Percentiles rank a stretch among this genome's conserved stretches.
These are phyloP conservation scores for Zymoseptoria crescenta DNA, from an alignment of 2,329 filamentous ascomycete genomes.

Conservation along the genomic window DNA sequence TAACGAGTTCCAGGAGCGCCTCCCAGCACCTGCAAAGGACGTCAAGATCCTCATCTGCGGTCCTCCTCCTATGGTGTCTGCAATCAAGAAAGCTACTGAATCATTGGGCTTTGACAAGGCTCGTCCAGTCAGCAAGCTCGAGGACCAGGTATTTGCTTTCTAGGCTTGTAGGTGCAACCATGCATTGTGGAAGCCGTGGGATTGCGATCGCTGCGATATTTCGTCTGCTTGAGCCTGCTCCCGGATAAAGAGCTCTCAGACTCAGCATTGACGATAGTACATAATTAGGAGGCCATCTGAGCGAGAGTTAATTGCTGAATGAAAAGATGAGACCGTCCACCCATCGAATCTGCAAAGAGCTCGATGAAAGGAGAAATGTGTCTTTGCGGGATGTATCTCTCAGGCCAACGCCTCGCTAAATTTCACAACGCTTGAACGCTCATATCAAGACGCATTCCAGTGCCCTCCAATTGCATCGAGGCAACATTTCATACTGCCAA, in stretches of 20 bases:
- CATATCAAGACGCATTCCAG: not conserved
- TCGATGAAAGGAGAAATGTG: not conserved
- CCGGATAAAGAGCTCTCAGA: too few species aligned
- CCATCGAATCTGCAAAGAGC: too few species aligned
- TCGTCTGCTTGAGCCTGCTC: too few species aligned
- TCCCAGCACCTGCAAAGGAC: constrained; percentile 75
- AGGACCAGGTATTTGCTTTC: constrained; percentile 97
- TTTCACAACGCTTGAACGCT: not conserved
- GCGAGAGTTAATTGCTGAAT: too few species aligned
- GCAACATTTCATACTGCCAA: constrained; percentile 4
- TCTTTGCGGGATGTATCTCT: not conserved
- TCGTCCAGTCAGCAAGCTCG: constrained; percentile 89
- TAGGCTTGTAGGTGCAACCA: constrained; percentile 29
- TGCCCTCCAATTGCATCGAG: not conserved
- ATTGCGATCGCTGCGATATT: not conserved
- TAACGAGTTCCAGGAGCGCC: constrained; percentile 51
- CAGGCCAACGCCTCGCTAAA: not conserved
- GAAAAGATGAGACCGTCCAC: too few species aligned
- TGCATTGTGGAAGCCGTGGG: not conserved
- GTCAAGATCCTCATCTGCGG: constrained; percentile 94
- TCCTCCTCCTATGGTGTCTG: constrained; percentile 91
- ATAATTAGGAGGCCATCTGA: too few species aligned
- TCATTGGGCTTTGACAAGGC: constrained; percentile 86
- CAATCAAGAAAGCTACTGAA: constrained; percentile 93
- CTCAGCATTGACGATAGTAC: too few species aligned